These are phyloP conservation scores for Lagenaria siceraria DNA, from an alignment of 306 rosid species.

Conservation along the genomic window DNA sequence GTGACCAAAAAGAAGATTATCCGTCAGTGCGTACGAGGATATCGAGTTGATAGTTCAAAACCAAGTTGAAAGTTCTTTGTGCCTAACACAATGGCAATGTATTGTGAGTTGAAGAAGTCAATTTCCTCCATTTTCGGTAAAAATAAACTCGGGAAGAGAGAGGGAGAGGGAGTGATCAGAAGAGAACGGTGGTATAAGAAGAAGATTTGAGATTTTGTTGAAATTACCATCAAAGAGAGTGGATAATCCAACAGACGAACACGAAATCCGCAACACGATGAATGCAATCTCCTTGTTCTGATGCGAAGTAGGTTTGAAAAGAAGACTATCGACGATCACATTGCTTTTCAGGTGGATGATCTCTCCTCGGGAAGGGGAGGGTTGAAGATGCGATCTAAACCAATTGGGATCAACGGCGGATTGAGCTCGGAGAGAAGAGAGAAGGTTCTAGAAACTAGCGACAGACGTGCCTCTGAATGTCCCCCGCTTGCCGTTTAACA, in stretches of 20 bases:
- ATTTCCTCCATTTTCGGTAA: not conserved
- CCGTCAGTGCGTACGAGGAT: not conserved
- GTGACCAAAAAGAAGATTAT: not conserved
- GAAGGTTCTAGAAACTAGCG: not conserved
- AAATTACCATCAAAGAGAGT: not conserved
- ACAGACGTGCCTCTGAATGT: not conserved
- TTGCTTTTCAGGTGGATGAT: slow-evolving; percentile 1
- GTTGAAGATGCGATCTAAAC: slow-evolving; percentile 4
- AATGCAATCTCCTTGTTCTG: not conserved
- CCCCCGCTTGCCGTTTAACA: not conserved
- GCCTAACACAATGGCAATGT: not conserved
- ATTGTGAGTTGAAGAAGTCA: not conserved
- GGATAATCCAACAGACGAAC: not conserved
- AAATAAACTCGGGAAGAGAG: not conserved
- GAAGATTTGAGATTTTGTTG: not conserved
- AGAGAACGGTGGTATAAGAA: not conserved
- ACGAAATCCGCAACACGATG: not conserved
- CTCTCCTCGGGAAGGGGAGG: not conserved
- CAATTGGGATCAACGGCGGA: slow-evolving; percentile 4
- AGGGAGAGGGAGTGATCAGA: not conserved
- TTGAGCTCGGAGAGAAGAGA: not conserved
- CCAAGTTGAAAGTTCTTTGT: not conserved
- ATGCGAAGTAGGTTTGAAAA: not conserved
- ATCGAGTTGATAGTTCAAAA: not conserved
- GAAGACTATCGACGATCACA: not conserved